Base-by-base conservation (phyloP, 2,329 filamentous ascomycete species). In the Ceratocystis ficicola region DNA sequence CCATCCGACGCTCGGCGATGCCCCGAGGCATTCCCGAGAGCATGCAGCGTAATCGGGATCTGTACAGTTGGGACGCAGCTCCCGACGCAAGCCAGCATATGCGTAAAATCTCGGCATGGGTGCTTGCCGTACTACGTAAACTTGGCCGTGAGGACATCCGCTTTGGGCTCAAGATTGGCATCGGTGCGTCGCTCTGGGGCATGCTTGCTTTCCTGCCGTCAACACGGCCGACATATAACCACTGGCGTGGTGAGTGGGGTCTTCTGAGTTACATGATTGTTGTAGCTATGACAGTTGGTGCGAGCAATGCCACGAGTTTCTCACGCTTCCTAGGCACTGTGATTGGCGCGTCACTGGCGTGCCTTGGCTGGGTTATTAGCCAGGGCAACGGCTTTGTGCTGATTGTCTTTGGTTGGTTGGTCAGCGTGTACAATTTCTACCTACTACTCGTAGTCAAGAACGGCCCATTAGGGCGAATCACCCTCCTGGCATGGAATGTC, bases 181-280 rank as follows among this genome's bases (percentile, higher is more conserved):
- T 93, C 50, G 94, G 94, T 25, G 94, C 94, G 12, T 83, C 91
- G 3, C 76, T 96, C 0, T 97, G 93, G 78, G 93, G 91, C 20
- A 84, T 94, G 74, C 89, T 95, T 70, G 87, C 94, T 1, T 99
- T 96, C 72, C 82, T 96, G 44, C 83, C 86, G 0, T 77, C 81
- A 7, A 95, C 91, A 1, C 81, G 91, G 64, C 88, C 89, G 0
- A 81, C 88, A 22, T 99, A 96, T 73, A 81, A 85, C 64, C 87
- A 87, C 71, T 97, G 92, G 90, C 82, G 93, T 73, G 93, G 93
- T 36, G 94, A 99, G 79, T 99, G 94, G 94, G 94, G 94, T 25
- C 80, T 99, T 1, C 75, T 99, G 65, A 96, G 91, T 0, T 97
- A 96, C 78, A 97, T 97, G 93, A 86, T 97, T 72, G 94, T 99